These are phyloP conservation scores for Thelephora terrestris DNA, from an alignment of 1,284 basidiomycete genomes.

Conservation along the genomic window DNA sequence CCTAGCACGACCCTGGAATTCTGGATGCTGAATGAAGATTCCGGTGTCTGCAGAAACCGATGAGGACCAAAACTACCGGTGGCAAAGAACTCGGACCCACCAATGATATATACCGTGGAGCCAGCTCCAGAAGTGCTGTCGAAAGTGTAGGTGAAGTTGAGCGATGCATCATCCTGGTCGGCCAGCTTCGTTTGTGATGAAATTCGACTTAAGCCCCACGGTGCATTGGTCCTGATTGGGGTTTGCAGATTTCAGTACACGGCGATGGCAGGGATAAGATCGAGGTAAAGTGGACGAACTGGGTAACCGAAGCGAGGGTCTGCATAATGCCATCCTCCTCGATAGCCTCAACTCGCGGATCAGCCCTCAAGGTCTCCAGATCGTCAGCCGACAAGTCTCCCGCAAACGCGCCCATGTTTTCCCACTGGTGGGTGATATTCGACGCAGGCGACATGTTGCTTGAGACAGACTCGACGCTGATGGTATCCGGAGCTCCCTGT, in stretches of 20 bases:
- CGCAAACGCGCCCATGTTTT: neutral
- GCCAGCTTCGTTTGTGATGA: constrained; percentile 13
- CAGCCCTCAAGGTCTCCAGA: constrained; percentile 48
- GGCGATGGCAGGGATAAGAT: neutral
- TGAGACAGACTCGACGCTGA: too few species aligned
- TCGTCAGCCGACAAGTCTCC: constrained; percentile 21
- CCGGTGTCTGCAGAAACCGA: neutral
- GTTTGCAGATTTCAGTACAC: neutral
- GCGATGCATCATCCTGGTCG: constrained; percentile 6
- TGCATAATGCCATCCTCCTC: constrained; percentile 13
- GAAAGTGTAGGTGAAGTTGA: constrained; percentile 18
- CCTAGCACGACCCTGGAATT: constrained; percentile 1
- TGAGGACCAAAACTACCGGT: neutral
- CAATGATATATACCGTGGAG: constrained; percentile 25
- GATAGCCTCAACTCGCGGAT: constrained; percentile 61
- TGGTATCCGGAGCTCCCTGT: too few species aligned
- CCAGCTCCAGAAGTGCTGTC: constrained; percentile 23
- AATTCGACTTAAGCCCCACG: constrained; percentile 28
- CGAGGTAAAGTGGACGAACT: constrained; percentile 12
- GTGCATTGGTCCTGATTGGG: constrained; percentile 17
- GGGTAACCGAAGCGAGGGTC: constrained; percentile 9
- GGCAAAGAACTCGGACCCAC: constrained; percentile 13
- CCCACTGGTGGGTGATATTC: neutral
- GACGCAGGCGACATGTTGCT: neutral
- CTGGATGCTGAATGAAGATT: neutral